These are phyloP conservation scores for Exophiala lecanii-corni DNA, from an alignment of 2,329 filamentous ascomycete genomes.

Conservation along the genomic window DNA sequence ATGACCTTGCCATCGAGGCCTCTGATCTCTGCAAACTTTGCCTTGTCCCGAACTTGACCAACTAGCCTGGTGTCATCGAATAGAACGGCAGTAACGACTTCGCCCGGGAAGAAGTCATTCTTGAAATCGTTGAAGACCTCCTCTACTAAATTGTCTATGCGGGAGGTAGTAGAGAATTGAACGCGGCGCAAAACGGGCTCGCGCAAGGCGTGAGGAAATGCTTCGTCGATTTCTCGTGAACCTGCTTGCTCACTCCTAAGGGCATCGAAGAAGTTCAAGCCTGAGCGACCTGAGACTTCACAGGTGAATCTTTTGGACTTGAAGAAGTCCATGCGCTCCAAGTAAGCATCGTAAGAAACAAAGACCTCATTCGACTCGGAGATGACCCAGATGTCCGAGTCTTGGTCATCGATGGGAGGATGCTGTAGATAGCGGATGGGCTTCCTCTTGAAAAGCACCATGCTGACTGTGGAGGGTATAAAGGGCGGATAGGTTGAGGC, in stretches of 20 bases:
- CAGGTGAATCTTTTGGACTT: slow-evolving; percentile 75
- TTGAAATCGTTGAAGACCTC: slow-evolving; percentile 61
- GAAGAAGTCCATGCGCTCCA: slow-evolving; percentile 52
- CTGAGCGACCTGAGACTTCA: slow-evolving; percentile 90
- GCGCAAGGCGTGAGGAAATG: slow-evolving; percentile 86
- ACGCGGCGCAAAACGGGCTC: slow-evolving; percentile 85
- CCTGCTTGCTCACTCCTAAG: slow-evolving; percentile 72
- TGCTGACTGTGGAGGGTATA: slow-evolving; percentile 11
- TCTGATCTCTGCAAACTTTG: slow-evolving; percentile 60
- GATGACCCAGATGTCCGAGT: slow-evolving; percentile 88
- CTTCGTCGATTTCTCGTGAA: slow-evolving; percentile 81
- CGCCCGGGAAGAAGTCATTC: slow-evolving; percentile 84
- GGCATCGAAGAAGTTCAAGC: slow-evolving; percentile 87
- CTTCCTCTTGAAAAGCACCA: slow-evolving; percentile 97
- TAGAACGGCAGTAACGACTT: slow-evolving; percentile 70
- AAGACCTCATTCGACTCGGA: slow-evolving; percentile 88
- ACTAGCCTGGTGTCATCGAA: slow-evolving; percentile 59
- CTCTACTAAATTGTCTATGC: slow-evolving; percentile 70
- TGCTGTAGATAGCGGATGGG: slow-evolving; percentile 76
- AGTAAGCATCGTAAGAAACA: slow-evolving; percentile 78
- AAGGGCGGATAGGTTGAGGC: background rate
- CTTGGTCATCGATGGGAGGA: slow-evolving; percentile 71
- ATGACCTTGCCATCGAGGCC: slow-evolving; percentile 65
- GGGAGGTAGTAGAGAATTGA: slow-evolving; percentile 82
- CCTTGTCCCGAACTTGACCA: slow-evolving; percentile 79